A percentile compares a stretch with the other conserved stretches of the same genome.
These are phyloP conservation scores for Apiospora saccharicola DNA, from an alignment of 2,329 filamentous ascomycete species.

Conservation along the genomic window DNA sequence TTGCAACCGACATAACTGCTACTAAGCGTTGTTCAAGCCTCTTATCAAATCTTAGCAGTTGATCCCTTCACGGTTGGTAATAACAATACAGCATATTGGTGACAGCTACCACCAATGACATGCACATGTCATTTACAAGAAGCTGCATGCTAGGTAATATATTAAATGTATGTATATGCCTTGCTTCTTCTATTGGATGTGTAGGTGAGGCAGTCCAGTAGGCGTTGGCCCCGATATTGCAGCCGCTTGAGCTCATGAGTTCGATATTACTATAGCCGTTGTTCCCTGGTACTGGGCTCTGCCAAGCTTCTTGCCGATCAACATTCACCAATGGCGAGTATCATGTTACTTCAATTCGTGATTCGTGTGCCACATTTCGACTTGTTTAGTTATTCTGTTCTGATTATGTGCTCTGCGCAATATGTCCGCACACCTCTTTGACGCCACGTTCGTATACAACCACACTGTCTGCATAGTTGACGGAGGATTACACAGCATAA, in stretches of 20 bases:
- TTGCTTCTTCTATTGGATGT: neutral
- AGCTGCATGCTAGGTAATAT: neutral
- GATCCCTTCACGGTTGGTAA: slow-evolving; percentile 7
- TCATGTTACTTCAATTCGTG: neutral
- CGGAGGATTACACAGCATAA: neutral
- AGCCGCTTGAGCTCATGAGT: neutral
- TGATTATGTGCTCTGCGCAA: neutral
- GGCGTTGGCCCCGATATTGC: neutral
- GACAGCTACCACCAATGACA: neutral
- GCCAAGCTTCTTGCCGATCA: neutral
- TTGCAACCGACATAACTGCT: neutral
- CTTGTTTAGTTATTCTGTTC: neutral
- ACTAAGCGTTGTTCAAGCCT: neutral
- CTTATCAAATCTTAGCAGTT: neutral
- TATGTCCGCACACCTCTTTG: neutral
- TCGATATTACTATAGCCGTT: neutral
- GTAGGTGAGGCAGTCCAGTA: slow-evolving; percentile 10
- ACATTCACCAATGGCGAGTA: neutral
- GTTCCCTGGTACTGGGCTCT: slow-evolving; percentile 5
- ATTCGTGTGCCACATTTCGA: neutral
- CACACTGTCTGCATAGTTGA: neutral
- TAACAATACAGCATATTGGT: neutral
- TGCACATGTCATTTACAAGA: neutral
- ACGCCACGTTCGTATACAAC: neutral
- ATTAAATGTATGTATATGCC: neutral